Percentiles rank a stretch among this genome's conserved stretches.
Conservation (phyloP, 2,329 filamentous ascomycete species). For the Alternaria triticimaculans region DNA sequence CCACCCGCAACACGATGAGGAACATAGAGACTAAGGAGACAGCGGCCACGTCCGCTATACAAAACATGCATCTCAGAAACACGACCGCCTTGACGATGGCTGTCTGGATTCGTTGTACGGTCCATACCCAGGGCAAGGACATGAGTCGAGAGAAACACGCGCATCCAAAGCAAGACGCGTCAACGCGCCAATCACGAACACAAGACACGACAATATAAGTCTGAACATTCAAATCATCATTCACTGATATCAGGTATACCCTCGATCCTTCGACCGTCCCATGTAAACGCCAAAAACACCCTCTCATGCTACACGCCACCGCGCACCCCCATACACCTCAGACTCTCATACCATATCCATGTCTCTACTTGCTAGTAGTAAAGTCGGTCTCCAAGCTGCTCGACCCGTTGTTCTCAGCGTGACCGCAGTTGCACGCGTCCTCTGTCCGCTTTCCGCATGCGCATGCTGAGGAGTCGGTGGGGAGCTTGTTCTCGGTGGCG, state of each 20-base stretch:
- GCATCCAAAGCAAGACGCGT: neutral
- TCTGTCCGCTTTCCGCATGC: conserved; percentile 77
- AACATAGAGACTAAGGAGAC: neutral
- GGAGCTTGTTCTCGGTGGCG: conserved; percentile 73
- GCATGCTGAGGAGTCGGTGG: conserved; percentile 67
- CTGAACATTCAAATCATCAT: neutral
- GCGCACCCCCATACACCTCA: neutral
- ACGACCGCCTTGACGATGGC: too few species aligned
- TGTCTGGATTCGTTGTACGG: too few species aligned
- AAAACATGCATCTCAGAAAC: too few species aligned
- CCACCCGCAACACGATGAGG: neutral
- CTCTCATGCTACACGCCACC: conserved; percentile 8
- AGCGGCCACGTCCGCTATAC: neutral
- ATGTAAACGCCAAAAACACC: conserved; percentile 15
- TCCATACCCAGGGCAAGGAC: neutral
- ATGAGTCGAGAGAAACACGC: neutral
- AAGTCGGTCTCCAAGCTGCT: conserved; percentile 83
- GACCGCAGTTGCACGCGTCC: conserved; percentile 78
- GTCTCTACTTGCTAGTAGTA: conserved; percentile 67
- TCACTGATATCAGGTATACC: neutral
- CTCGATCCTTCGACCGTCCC: neutral
- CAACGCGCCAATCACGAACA: neutral
- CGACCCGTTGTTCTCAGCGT: conserved; percentile 66
- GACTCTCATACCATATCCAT: neutral
- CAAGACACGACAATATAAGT: neutral